These are phyloP conservation scores for Stagonosporopsis cucurbitacearum DNA, from an alignment of 2,329 filamentous ascomycete genomes.

Conservation along the genomic window DNA sequence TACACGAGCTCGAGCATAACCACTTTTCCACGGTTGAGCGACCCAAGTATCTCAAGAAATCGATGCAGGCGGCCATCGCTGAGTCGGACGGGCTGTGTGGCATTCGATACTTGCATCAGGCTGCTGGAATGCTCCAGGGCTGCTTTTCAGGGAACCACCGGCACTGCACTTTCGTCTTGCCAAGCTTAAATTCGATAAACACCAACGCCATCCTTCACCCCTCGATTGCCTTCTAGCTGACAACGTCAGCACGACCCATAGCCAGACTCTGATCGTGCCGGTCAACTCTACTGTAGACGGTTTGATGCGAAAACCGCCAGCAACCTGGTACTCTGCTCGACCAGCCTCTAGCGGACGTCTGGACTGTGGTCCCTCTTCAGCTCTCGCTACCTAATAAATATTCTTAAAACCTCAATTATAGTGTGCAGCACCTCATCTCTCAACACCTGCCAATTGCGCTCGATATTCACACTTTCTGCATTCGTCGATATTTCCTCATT, in stretches of 20 bases:
- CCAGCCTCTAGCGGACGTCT: constrained; percentile 4
- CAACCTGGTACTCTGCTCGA: constrained; percentile 13
- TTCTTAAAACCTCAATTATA: constrained; percentile 4
- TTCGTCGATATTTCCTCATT: constrained; percentile 7
- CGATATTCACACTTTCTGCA: neutral
- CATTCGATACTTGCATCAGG: constrained; percentile 4
- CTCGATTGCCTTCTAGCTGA: constrained; percentile 16
- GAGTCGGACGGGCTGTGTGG: neutral
- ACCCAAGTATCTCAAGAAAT: neutral
- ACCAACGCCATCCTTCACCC: constrained; percentile 12
- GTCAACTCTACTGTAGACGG: constrained; percentile 3
- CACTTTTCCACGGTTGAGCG: neutral
- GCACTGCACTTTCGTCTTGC: constrained; percentile 8
- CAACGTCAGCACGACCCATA: constrained; percentile 8
- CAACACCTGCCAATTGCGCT: constrained; percentile 15
- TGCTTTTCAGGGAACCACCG: constrained; percentile 1
- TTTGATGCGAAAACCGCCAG: neutral
- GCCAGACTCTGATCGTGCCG: constrained; percentile 7
- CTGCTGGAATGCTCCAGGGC: constrained; percentile 10
- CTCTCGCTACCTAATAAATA: neutral
- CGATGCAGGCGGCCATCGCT: neutral
- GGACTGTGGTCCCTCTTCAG: constrained; percentile 9
- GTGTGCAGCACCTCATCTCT: constrained; percentile 10
- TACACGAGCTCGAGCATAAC: constrained; percentile 11
- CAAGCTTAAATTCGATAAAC: constrained; percentile 21